phyloP scores from a whole-genome alignment of 169 alveolate species.

The Plasmodium inui region DNA sequence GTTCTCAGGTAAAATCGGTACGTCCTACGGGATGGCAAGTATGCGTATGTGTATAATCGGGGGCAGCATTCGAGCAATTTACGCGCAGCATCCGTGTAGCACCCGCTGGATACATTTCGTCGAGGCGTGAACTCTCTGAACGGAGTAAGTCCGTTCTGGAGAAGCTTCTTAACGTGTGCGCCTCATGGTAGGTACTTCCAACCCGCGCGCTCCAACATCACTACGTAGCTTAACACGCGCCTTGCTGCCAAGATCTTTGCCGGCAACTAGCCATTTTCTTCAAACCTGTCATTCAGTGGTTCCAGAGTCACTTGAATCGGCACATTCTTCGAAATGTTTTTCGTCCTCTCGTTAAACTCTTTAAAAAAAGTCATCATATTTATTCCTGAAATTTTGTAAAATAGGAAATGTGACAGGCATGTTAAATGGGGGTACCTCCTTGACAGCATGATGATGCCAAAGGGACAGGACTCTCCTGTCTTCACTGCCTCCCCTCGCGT shows the following conservation, averaged over 20 bases:
- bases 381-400: constrained; percentile 46
- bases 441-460: neutral
- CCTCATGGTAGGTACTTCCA: neutral
- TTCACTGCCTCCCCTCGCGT: neutral
- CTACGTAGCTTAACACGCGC: neutral
- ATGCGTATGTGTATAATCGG: neutral
- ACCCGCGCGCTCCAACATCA: neutral
- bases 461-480: neutral
- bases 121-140: neutral
- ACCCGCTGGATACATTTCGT: neutral
- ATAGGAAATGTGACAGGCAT: neutral
- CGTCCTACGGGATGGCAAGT: constrained; percentile 73
- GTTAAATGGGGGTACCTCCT: neutral
- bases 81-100: no score
- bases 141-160: neutral
- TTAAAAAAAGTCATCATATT: constrained; percentile 93
- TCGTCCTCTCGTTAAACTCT: constrained; percentile 91
- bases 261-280: neutral
- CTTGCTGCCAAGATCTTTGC: neutral
- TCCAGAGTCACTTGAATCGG: constrained; percentile 89
- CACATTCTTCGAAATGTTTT: constrained; percentile 85
- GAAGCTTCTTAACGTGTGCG: neutral
- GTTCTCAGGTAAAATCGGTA: constrained; percentile 89
- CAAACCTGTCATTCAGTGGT: constrained; percentile 86
- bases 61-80: neutral